Evolutionary conservation across 1,284 basidiomycete genomes (phyloP).

Genomic region (Irpex sp.): DNA sequence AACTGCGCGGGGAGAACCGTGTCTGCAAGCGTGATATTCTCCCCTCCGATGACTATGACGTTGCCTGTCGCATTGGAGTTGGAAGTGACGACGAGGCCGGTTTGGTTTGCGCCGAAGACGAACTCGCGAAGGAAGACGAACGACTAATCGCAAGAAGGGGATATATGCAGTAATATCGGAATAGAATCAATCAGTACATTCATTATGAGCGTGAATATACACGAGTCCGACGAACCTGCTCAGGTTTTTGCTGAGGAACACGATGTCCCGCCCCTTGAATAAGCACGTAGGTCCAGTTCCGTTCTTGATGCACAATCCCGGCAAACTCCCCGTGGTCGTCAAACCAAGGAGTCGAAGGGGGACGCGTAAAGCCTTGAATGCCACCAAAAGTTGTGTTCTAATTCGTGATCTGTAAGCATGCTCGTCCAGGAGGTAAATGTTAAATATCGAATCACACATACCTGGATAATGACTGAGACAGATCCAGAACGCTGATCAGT

Average conservation of each 20-base stretch:
- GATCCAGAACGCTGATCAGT: neutral
- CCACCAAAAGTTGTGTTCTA: conserved; percentile 42
- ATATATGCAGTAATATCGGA: neutral
- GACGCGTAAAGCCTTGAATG: conserved; percentile 57
- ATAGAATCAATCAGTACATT: neutral
- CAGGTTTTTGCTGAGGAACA: conserved; percentile 4
- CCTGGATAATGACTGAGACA: conserved; percentile 17
- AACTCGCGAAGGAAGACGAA: conserved; percentile 26
- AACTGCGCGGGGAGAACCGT: conserved; percentile 2
- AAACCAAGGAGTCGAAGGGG: conserved; percentile 49
- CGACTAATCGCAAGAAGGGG: conserved; percentile 9
- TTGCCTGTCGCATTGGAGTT: neutral
- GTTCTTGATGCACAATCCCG: conserved; percentile 25
- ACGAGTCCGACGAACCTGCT: neutral
- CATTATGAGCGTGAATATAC: neutral
- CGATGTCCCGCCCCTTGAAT: conserved; percentile 3
- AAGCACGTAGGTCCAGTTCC: conserved; percentile 11
- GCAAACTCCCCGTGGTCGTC: conserved; percentile 19
- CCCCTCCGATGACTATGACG: conserved; percentile 7
- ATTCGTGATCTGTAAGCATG: neutral
- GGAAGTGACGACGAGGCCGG: conserved; percentile 18
- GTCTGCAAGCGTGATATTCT: neutral
- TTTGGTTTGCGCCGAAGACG: conserved; percentile 23
- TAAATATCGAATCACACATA: neutral
- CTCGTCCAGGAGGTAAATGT: neutral